Conservation (phyloP, 345 rosid species). For the Raphanus sativus region DNA sequence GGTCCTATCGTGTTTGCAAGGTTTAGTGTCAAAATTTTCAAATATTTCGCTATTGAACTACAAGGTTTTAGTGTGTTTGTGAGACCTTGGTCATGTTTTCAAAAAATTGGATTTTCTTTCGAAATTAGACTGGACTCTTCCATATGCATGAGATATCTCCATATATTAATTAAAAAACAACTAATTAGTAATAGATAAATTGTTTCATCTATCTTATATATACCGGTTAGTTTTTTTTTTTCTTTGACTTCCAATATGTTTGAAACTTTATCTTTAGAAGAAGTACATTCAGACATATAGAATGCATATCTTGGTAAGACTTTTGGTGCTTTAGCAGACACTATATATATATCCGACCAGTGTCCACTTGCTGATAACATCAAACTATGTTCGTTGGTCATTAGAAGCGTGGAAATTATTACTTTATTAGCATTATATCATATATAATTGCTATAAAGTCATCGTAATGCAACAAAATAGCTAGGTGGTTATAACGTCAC, state of each 20-base stretch:
- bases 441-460: constrained; percentile 1
- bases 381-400: constrained; percentile 26
- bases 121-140: too few species aligned
- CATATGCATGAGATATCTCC: too few species aligned
- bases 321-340: constrained; percentile 31
- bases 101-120: too few species aligned
- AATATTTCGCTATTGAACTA: not conserved
- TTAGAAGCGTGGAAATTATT: constrained; percentile 12
- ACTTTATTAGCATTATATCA: constrained; percentile 3
- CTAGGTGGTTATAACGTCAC: constrained; percentile 34
- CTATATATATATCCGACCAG: not conserved
- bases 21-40: not conserved
- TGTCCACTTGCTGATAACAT: constrained; percentile 28
- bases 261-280: not conserved
- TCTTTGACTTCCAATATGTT: not conserved
- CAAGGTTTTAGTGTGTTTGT: not conserved
- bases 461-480: constrained; percentile 24
- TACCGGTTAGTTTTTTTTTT: too few species aligned
- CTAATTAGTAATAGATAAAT: too few species aligned
- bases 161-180: too few species aligned
- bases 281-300: not conserved
- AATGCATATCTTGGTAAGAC: not conserved
- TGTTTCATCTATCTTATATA: too few species aligned
- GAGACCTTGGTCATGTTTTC: not conserved
- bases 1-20: not conserved